A percentile compares a stretch with the other conserved stretches of the same genome.
These are phyloP conservation scores for Boletus edulis DNA, from an alignment of 768 basidiomycete genomes.

Conservation along the genomic window DNA sequence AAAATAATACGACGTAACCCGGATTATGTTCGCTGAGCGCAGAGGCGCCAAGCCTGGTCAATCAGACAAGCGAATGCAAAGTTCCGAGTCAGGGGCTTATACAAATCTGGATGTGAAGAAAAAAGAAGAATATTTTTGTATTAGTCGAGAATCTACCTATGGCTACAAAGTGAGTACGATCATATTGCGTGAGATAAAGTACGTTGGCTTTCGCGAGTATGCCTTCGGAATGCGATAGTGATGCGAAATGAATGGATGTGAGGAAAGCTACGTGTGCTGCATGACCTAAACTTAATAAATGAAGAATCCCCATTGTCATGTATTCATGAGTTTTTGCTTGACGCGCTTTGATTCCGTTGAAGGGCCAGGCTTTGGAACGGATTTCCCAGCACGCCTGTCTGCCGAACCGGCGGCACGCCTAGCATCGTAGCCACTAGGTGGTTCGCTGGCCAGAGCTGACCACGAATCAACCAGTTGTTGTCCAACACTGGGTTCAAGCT, in stretches of 20 bases:
- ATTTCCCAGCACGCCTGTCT: constrained; percentile 4
- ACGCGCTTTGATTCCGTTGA: neutral
- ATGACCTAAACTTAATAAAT: neutral
- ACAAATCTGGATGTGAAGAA: neutral
- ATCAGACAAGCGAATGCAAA: neutral
- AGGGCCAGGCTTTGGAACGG: neutral
- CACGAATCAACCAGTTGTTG: constrained; percentile 69
- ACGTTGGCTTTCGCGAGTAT: too few relatives aligned
- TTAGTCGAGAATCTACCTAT: neutral
- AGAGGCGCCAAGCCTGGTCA: neutral
- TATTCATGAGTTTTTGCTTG: neutral
- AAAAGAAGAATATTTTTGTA: too few relatives aligned
- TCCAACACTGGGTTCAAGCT: constrained; percentile 80
- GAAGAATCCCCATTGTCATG: neutral
- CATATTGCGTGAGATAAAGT: neutral
- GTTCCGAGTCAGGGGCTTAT: neutral
- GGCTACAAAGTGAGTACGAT: neutral
- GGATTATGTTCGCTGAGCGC: neutral
- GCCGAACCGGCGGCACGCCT: neutral
- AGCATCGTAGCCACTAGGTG: neutral
- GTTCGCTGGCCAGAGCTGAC: constrained; percentile 37
- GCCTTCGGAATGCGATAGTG: too few relatives aligned
- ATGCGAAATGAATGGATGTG: neutral
- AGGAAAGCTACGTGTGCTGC: neutral
- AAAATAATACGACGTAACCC: neutral